Evolutionary conservation across 768 basidiomycete genomes (phyloP).

Genomic region (Lepiota subincarnata): DNA sequence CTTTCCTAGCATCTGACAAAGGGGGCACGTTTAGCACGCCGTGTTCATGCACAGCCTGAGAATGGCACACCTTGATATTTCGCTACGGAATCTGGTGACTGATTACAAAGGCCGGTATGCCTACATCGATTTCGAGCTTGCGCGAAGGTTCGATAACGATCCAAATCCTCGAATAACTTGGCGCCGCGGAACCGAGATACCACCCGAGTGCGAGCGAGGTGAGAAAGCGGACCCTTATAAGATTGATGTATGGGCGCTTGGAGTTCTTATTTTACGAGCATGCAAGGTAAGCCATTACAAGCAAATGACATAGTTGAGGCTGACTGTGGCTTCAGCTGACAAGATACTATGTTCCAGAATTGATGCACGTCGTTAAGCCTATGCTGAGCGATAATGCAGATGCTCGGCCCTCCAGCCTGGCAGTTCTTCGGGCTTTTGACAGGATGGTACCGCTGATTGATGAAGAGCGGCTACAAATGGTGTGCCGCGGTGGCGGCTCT

Average conservation of each 20-base stretch:
- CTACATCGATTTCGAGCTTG: conserved; percentile 72
- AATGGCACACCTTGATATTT: conserved; percentile 72
- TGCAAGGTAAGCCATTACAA: conserved; percentile 47
- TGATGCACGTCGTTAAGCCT: conserved; percentile 49
- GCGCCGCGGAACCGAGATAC: conserved; percentile 59
- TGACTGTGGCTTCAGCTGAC: conserved; percentile 37
- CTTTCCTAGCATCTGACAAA: background rate
- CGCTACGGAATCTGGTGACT: conserved; percentile 63
- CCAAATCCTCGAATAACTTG: conserved; percentile 34
- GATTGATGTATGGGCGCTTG: conserved; percentile 72
- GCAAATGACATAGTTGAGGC: background rate
- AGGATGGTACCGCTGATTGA: conserved; percentile 32
- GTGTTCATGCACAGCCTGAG: conserved; percentile 65
- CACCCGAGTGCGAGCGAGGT: conserved; percentile 62
- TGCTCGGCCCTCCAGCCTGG: conserved; percentile 45
- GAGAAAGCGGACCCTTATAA: conserved; percentile 57
- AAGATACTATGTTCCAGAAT: conserved; percentile 54
- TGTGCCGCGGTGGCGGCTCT: conserved; percentile 2
- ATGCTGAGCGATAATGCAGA: conserved; percentile 57
- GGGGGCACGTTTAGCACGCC: conserved; percentile 43
- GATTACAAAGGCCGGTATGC: conserved; percentile 62
- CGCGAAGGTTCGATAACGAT: conserved; percentile 45
- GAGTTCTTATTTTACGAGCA: conserved; percentile 56
- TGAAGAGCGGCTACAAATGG: conserved; percentile 31
- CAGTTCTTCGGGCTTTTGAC: conserved; percentile 51